These are phyloP conservation scores for Nidula niveotomentosa DNA, from an alignment of 1,284 basidiomycete species.

Conservation along the genomic window DNA sequence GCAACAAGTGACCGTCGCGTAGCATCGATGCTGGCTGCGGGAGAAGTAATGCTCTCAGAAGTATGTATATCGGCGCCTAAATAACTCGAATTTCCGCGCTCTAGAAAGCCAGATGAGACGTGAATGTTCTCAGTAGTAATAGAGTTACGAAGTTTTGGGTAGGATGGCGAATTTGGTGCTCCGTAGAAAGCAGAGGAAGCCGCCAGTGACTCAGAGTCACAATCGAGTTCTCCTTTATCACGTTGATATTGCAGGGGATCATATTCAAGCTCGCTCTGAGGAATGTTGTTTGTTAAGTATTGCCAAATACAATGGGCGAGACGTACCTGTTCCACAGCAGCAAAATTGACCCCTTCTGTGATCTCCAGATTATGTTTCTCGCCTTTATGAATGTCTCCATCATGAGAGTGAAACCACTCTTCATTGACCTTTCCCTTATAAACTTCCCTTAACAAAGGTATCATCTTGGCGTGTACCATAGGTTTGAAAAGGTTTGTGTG, in stretches of 20 bases:
- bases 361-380: constrained; percentile 74
- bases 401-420: constrained; percentile 28
- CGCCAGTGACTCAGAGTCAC: constrained; percentile 72
- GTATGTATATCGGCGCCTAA: too few relatives aligned
- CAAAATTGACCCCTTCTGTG: constrained; percentile 76
- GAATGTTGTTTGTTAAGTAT: constrained; percentile 3
- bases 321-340: constrained; percentile 68
- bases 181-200: constrained; percentile 26
- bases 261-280: constrained; percentile 69
- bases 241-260: constrained; percentile 72
- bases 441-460: constrained; percentile 71
- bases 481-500: constrained; percentile 84
- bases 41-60: too few relatives aligned
- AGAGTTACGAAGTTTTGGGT: neutral
- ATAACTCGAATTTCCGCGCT: too few relatives aligned
- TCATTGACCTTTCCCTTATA: constrained; percentile 74
- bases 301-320: neutral
- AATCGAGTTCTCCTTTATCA: constrained; percentile 78
- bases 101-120: too few relatives aligned
- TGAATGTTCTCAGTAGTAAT: too few relatives aligned
- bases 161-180: neutral
- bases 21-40: too few relatives aligned
- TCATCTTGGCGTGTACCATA: constrained; percentile 86
- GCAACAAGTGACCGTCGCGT: too few relatives aligned
- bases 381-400: neutral